phyloP scores from a whole-genome alignment of 495 filamentous ascomycete genomes.

The Aeminium ludgeri region DNA sequence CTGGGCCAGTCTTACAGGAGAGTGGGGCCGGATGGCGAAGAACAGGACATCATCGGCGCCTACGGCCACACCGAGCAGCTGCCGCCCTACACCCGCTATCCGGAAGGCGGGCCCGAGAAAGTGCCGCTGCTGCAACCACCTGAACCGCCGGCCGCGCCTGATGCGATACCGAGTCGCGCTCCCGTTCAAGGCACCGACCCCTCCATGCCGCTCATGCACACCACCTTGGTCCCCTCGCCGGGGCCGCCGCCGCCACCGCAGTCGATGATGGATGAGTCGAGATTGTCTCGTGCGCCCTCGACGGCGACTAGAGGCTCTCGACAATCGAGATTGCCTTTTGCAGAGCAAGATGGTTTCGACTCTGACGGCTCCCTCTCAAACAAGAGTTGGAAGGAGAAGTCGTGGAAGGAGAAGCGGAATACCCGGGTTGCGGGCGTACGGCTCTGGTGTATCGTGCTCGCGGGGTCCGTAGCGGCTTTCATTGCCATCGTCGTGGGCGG shows the following conservation, averaged over 20 bases:
- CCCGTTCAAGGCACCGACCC: slow-evolving; percentile 13
- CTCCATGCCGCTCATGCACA: slow-evolving; percentile 14
- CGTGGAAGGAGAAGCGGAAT: slow-evolving; percentile 20
- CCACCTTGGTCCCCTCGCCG: slow-evolving; percentile 1
- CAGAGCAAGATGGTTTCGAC: too few species aligned
- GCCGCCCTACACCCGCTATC: slow-evolving; percentile 74
- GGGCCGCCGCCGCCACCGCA: slow-evolving; percentile 10
- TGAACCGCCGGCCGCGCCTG: slow-evolving; percentile 5
- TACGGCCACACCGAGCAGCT: slow-evolving; percentile 81
- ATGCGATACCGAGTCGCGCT: slow-evolving; percentile 11
- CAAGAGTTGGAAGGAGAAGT: slow-evolving; percentile 19
- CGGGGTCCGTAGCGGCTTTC: slow-evolving; percentile 39
- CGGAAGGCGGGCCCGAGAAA: slow-evolving; percentile 31
- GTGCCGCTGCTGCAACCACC: slow-evolving; percentile 4
- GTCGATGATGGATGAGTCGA: slow-evolving; percentile 13
- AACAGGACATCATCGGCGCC: slow-evolving; percentile 74
- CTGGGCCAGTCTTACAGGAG: slow-evolving; percentile 44
- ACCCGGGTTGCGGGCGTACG: slow-evolving; percentile 21
- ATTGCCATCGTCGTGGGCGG: slow-evolving; percentile 26
- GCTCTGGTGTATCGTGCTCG: slow-evolving; percentile 25
- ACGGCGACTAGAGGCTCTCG: background rate
- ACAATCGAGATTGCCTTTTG: background rate
- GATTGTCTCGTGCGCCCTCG: too few species aligned
- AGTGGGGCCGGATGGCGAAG: slow-evolving; percentile 65
- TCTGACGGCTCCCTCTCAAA: slow-evolving; percentile 14